Conservation (phyloP, 371 early-diverging fungal species). For the Cladochytrium tenue region DNA sequence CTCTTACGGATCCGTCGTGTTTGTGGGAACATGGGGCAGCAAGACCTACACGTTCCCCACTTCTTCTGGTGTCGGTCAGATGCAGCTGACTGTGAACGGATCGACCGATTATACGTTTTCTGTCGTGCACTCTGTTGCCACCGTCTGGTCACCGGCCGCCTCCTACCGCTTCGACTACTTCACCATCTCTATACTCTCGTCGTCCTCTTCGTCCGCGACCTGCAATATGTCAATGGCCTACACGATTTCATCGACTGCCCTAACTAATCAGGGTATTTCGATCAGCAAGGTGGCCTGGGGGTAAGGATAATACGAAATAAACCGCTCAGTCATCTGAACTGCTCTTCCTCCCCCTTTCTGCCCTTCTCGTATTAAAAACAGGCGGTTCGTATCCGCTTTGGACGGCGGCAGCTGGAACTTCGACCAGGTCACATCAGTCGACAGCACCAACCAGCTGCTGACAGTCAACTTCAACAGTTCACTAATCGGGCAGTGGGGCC, state of each 20-base stretch:
- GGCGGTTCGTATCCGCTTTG: conserved; percentile 13
- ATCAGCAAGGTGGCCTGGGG: conserved; percentile 2
- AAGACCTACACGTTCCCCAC: conserved; percentile 14
- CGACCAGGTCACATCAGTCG: background rate
- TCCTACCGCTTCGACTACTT: conserved; percentile 13
- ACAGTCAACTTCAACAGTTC: background rate
- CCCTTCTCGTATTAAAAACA: background rate
- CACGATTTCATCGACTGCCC: background rate
- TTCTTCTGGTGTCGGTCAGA: conserved; percentile 1
- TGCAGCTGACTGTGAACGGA: conserved; percentile 1
- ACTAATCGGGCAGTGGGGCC: conserved; percentile 20
- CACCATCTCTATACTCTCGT: conserved; percentile 7
- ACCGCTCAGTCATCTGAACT: no score
- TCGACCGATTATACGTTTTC: conserved; percentile 7
- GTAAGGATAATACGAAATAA: no score
- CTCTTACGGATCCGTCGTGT: conserved; percentile 8
- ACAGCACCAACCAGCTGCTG: background rate
- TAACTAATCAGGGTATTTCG: background rate
- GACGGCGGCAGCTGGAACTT: conserved; percentile 27
- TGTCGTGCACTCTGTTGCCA: conserved; percentile 5
- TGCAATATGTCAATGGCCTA: conserved; percentile 11
- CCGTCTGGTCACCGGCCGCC: conserved; percentile 21
- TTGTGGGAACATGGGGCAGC: conserved; percentile 8
- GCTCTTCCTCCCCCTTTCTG: background rate
- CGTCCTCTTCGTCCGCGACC: background rate